Evolutionary conservation across 768 basidiomycete species (phyloP).

Genomic region (Termitomyces sp.): DNA sequence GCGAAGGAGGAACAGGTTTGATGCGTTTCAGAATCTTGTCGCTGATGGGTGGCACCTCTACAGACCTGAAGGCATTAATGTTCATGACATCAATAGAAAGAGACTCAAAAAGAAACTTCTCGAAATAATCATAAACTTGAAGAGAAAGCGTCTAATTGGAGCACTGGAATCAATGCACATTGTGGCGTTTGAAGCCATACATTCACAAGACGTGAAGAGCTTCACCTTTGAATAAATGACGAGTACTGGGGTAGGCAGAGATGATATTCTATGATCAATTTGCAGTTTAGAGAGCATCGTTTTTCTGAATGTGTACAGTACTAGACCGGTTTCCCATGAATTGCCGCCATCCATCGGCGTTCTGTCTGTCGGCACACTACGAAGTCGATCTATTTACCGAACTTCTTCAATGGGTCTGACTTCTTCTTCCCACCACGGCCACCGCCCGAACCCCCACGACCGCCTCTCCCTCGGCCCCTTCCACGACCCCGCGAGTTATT

Average conservation of each 20-base stretch:
- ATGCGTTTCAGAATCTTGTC: not conserved
- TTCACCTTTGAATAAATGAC: not conserved
- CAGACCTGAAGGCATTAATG: not conserved
- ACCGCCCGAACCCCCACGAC: constrained; percentile 45
- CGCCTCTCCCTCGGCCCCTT: constrained; percentile 53
- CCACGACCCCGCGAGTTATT: constrained; percentile 42
- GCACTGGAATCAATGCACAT: not conserved
- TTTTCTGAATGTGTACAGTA: not conserved
- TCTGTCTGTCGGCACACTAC: not conserved
- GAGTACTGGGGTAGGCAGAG: not conserved
- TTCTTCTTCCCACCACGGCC: constrained; percentile 66
- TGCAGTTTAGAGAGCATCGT: too few relatives aligned
- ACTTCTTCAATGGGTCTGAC: constrained; percentile 80
- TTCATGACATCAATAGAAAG: not conserved
- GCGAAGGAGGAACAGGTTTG: not conserved
- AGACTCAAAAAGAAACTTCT: not conserved
- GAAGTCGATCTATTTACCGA: constrained; percentile 34
- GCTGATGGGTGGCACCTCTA: not conserved
- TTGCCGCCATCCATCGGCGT: not conserved
- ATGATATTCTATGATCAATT: too few relatives aligned
- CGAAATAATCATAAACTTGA: not conserved
- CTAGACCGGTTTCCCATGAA: not conserved
- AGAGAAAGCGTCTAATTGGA: not conserved
- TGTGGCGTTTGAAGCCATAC: not conserved
- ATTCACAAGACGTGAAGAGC: not conserved